Evolutionary conservation across 2,329 filamentous ascomycete genomes (phyloP).

Genomic region (Microdochium trichocladiopsis): DNA sequence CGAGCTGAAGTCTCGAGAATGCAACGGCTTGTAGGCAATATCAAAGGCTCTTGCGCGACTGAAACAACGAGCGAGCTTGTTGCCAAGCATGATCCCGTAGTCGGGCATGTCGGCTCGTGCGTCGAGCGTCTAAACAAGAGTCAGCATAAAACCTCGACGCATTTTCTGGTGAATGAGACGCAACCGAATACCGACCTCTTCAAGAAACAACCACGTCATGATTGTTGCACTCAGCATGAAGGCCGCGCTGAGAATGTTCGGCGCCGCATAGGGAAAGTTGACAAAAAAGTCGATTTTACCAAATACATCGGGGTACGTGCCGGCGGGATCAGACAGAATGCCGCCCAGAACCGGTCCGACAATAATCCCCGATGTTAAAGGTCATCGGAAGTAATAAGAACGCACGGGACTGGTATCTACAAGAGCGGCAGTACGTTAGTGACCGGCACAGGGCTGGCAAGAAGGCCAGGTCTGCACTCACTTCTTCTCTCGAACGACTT

Average conservation of each 20-base stretch:
- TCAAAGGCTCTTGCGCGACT: not conserved
- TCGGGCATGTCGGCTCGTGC: not conserved
- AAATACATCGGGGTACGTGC: constrained; percentile 30
- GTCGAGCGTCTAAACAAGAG: not conserved
- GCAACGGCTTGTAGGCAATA: not conserved
- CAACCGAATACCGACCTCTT: constrained; percentile 26
- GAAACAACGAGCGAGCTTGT: not conserved
- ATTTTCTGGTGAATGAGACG: too few species aligned
- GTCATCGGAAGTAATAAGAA: constrained; percentile 47
- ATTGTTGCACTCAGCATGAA: constrained; percentile 27
- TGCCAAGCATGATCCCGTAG: not conserved
- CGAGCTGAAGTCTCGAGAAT: not conserved
- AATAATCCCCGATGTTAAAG: constrained; percentile 58
- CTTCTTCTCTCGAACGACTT: constrained; percentile 27
- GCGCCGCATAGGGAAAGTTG: constrained; percentile 40
- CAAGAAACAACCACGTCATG: constrained; percentile 35
- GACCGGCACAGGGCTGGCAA: not conserved
- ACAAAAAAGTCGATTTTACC: constrained; percentile 33
- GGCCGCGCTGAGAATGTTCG: constrained; percentile 34
- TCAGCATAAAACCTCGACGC: too few species aligned
- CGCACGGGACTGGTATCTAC: constrained; percentile 22
- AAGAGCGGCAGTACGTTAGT: not conserved
- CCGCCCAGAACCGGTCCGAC: constrained; percentile 42
- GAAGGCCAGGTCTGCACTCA: not conserved
- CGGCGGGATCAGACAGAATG: constrained; percentile 29